Conservation (phyloP, 2,329 filamentous ascomycete genomes). For the Colletotrichum sp. region DNA sequence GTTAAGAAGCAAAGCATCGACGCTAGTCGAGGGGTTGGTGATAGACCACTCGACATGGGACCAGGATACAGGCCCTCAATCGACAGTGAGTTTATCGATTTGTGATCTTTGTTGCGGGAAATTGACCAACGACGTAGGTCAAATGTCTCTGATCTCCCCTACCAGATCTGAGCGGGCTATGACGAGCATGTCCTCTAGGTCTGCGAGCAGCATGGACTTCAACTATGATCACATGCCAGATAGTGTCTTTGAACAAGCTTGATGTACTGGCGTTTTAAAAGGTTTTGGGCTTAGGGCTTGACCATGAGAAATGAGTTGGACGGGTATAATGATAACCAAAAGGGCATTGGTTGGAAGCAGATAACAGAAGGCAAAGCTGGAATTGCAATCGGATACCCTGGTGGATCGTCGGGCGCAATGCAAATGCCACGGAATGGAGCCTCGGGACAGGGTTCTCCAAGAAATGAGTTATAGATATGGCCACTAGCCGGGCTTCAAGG, state of each 20-base stretch:
- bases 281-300: neutral
- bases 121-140: neutral
- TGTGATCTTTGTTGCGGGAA: neutral
- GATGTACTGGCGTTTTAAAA: neutral
- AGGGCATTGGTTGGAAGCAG: neutral
- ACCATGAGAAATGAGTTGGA: neutral
- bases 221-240: slow-evolving; percentile 45
- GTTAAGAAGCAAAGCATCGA: slow-evolving; percentile 15
- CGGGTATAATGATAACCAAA: neutral
- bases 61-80: slow-evolving; percentile 3
- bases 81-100: slow-evolving; percentile 14
- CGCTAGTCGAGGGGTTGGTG: neutral
- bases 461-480: neutral
- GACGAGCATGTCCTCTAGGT: slow-evolving; percentile 17
- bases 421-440: neutral
- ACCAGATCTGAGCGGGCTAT: slow-evolving; percentile 1
- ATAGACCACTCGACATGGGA: neutral
- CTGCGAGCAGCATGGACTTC: slow-evolving; percentile 27
- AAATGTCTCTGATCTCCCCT: slow-evolving; percentile 18
- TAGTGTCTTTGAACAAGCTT: slow-evolving; percentile 30
- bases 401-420: neutral
- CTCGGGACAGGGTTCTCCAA: neutral
- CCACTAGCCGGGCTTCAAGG: neutral
- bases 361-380: neutral
- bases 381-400: slow-evolving; percentile 4